Conservation (phyloP, 495 filamentous ascomycete species). For the Clavariopsis aquatica region DNA sequence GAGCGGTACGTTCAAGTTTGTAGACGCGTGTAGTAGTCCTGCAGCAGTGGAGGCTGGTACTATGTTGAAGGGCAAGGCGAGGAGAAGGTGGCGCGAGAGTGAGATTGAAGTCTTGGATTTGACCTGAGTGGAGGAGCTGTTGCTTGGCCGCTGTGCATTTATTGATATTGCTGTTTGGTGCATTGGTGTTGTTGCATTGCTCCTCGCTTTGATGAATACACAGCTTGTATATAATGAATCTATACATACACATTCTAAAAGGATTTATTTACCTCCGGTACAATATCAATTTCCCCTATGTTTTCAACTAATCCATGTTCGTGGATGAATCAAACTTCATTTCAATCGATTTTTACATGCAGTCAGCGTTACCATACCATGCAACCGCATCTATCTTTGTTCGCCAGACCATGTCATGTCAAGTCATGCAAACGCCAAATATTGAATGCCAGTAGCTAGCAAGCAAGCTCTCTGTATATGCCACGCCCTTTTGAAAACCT, state of each 20-base stretch:
- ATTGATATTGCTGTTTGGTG: too few species aligned
- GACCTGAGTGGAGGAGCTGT: conserved; percentile 2
- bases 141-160: too few species aligned
- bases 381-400: too few species aligned
- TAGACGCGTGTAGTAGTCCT: conserved; percentile 26
- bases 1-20: conserved; percentile 40
- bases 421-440: neutral
- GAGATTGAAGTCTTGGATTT: conserved; percentile 42
- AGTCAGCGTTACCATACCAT: neutral
- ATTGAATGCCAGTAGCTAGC: neutral
- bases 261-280: too few species aligned
- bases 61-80: conserved; percentile 24
- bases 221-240: too few species aligned
- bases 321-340: too few species aligned
- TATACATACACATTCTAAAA: too few species aligned
- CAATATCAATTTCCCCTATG: too few species aligned
- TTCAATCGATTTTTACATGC: neutral
- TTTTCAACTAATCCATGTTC: too few species aligned
- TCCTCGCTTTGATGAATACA: too few species aligned
- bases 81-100: conserved; percentile 33
- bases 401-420: neutral
- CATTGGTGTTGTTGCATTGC: too few species aligned
- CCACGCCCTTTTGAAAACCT: neutral
- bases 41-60: neutral
- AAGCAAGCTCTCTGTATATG: neutral